These are phyloP conservation scores for Echinosophora koreensis DNA, from an alignment of 306 rosid genomes.

Conservation along the genomic window DNA sequence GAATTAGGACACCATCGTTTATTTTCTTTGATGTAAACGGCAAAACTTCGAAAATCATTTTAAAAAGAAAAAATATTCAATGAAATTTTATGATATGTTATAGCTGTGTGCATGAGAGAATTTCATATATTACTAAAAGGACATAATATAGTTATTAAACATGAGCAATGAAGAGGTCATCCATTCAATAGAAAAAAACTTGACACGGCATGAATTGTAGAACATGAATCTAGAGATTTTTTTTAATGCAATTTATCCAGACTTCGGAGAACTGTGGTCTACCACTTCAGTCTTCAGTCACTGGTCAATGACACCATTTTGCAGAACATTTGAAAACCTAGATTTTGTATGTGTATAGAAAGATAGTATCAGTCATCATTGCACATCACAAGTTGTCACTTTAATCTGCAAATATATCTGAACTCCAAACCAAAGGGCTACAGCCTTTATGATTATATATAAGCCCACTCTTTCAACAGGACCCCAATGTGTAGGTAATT, in stretches of 20 bases:
- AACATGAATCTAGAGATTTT: constrained; percentile 1
- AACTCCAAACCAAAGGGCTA: not conserved
- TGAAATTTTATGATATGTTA: not conserved
- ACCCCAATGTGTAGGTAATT: not conserved
- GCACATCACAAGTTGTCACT: constrained; percentile 2
- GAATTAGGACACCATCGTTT: not conserved
- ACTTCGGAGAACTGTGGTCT: not conserved
- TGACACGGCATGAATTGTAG: not conserved
- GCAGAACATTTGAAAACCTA: constrained; percentile 7
- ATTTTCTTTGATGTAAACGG: constrained; percentile 20
- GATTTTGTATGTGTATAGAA: not conserved
- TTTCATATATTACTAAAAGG: not conserved
- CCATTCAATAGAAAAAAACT: constrained; percentile 13
- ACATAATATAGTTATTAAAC: constrained; percentile 5
- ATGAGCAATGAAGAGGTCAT: constrained; percentile 12
- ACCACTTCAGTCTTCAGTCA: constrained; percentile 1
- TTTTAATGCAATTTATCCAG: constrained; percentile 6
- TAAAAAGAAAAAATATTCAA: not conserved
- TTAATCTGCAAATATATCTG: not conserved
- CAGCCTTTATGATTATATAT: not conserved
- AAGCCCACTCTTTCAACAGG: not conserved
- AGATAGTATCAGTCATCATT: not conserved
- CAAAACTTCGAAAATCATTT: not conserved
- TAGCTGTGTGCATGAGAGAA: constrained; percentile 1
- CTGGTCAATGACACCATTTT: not conserved